Conservation (phyloP, 441 rosid genomes). For the Omphalea diandra region DNA sequence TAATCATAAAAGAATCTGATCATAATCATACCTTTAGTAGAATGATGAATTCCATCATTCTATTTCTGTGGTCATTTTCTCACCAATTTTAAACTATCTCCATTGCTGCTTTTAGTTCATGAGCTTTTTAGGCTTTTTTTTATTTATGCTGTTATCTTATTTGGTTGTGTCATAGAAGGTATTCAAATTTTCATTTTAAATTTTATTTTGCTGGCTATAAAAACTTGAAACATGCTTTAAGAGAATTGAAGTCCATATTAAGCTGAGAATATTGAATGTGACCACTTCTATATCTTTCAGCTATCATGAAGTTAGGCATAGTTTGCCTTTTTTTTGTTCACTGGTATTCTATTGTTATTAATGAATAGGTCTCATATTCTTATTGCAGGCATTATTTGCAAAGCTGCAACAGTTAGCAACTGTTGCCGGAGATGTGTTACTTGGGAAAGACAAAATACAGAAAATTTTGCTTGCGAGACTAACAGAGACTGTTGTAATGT, state of each 20-base stretch:
- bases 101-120: not conserved
- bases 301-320: not conserved
- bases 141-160: not conserved
- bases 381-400: slow-evolving; percentile 81
- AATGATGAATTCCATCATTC: not conserved
- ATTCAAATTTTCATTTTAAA: not conserved
- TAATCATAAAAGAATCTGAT: not conserved
- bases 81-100: not conserved
- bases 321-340: slow-evolving; percentile 7
- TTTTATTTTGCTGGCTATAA: not conserved
- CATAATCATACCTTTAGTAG: not conserved
- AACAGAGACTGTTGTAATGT: slow-evolving; percentile 92
- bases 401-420: slow-evolving; percentile 92
- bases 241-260: not conserved
- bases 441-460: slow-evolving; percentile 89
- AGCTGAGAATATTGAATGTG: not conserved
- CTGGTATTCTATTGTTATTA: slow-evolving; percentile 4
- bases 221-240: not conserved
- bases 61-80: not conserved
- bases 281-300: not conserved
- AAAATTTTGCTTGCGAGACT: slow-evolving; percentile 89
- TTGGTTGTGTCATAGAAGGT: not conserved
- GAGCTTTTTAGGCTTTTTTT: not conserved
- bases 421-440: slow-evolving; percentile 91
- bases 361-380: slow-evolving; percentile 5